phyloP scores from a whole-genome alignment of 1,284 basidiomycete genomes.

The Leucoagaricus sp. region DNA sequence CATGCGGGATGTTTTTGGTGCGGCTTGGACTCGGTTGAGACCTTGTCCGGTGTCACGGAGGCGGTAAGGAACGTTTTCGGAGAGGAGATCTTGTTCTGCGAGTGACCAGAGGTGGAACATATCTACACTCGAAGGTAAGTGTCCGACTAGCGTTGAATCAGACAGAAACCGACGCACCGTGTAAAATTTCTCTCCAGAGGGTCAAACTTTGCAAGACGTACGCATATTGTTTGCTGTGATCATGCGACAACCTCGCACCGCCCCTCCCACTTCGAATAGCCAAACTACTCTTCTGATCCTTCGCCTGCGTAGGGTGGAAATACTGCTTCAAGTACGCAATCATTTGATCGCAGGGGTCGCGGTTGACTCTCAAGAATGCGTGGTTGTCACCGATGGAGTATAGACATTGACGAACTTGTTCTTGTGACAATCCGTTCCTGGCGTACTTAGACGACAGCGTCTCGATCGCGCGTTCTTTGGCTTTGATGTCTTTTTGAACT shows the following conservation, averaged over 20 bases:
- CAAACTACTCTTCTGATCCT: conserved; percentile 61
- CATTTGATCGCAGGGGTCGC: conserved; percentile 83
- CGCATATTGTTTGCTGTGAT: conserved; percentile 79
- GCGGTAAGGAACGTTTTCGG: conserved; percentile 70
- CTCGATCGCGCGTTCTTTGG: conserved; percentile 81
- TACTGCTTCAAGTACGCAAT: conserved; percentile 71
- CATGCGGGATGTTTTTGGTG: conserved; percentile 81
- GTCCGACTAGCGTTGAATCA: neutral
- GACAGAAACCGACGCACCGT: conserved; percentile 48
- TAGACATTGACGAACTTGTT: conserved; percentile 70
- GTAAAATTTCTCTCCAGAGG: conserved; percentile 79
- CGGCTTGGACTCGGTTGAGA: conserved; percentile 78
- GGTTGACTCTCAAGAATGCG: conserved; percentile 78
- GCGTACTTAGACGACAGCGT: conserved; percentile 63
- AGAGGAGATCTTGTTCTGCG: conserved; percentile 76
- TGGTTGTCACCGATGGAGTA: conserved; percentile 87
- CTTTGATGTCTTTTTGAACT: conserved; percentile 77
- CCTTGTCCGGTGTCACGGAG: conserved; percentile 83
- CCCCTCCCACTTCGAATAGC: conserved; percentile 77
- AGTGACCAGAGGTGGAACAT: conserved; percentile 85
- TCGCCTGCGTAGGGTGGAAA: conserved; percentile 70
- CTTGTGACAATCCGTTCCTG: conserved; percentile 55
- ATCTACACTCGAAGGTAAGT: conserved; percentile 42
- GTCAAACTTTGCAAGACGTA: conserved; percentile 83
- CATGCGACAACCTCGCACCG: conserved; percentile 77